A percentile compares a stretch with the other conserved stretches of the same genome.
These are phyloP conservation scores for Iris pallida DNA, from an alignment of 116 monocot species.

Conservation along the genomic window DNA sequence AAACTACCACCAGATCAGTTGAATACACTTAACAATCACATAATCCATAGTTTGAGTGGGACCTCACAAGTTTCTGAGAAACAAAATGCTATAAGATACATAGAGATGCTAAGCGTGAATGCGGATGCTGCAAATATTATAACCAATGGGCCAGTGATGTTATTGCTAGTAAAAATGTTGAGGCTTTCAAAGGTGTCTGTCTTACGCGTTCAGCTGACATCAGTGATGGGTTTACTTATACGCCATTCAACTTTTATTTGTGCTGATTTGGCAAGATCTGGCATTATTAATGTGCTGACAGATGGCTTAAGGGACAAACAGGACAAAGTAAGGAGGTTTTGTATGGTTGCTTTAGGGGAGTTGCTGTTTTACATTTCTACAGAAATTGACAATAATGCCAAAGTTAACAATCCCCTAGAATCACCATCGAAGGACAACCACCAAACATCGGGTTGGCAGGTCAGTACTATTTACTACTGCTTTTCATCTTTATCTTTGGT, in stretches of 20 bases:
- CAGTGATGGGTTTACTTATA: conserved; percentile 74
- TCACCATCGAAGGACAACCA: conserved; percentile 77
- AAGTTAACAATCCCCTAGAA: conserved; percentile 40
- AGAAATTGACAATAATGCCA: conserved; percentile 38
- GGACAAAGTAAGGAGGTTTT: conserved; percentile 87
- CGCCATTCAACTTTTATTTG: conserved; percentile 83
- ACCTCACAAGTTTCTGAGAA: conserved; percentile 63
- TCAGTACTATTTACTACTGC: conserved; percentile 22
- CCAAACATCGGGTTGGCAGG: conserved; percentile 71
- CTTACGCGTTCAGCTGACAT: conserved; percentile 68
- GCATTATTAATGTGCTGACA: conserved; percentile 65
- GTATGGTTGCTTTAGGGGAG: conserved; percentile 95
- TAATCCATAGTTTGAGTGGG: conserved; percentile 66
- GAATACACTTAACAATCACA: conserved; percentile 47
- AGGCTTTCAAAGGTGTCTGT: conserved; percentile 61
- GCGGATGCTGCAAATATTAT: conserved; percentile 84
- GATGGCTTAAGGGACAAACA: conserved; percentile 91
- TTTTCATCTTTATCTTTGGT: conserved; percentile 13
- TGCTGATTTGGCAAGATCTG: conserved; percentile 69
- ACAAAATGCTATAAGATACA: conserved; percentile 71
- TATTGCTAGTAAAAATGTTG: conserved; percentile 82
- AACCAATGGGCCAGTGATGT: conserved; percentile 84
- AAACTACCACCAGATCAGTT: conserved; percentile 59
- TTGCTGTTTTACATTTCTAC: conserved; percentile 94
- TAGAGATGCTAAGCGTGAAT: conserved; percentile 80